A percentile compares a stretch with the other conserved stretches of the same genome.
These are phyloP conservation scores for Cicer bijugum DNA, from an alignment of 306 rosid species.

Conservation along the genomic window DNA sequence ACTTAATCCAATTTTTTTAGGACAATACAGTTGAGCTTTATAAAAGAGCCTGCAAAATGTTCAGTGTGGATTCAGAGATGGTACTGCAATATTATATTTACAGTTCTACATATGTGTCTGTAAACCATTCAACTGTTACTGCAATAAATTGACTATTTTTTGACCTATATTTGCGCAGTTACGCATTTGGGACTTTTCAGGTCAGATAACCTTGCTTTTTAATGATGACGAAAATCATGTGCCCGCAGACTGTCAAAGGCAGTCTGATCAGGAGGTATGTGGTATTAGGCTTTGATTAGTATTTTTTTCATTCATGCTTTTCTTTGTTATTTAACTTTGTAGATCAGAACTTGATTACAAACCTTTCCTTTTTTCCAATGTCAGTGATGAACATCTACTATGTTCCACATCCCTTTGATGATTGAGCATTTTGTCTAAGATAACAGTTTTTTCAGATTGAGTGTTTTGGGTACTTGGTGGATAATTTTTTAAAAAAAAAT, in stretches of 20 bases:
- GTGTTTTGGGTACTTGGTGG: constrained; percentile 32
- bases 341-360: constrained; percentile 15
- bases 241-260: constrained; percentile 64
- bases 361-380: constrained; percentile 20
- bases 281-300: constrained; percentile 6
- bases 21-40: constrained; percentile 80
- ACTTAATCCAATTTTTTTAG: constrained; percentile 53
- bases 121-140: constrained; percentile 32
- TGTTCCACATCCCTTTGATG: constrained; percentile 26
- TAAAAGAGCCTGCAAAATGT: constrained; percentile 91
- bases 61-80: constrained; percentile 84
- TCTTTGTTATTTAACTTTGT: constrained; percentile 13
- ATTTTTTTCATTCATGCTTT: constrained; percentile 25
- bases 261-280: constrained; percentile 81
- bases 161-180: constrained; percentile 62
- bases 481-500: neutral
- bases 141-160: constrained; percentile 42
- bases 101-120: constrained; percentile 2
- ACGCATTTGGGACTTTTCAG: constrained; percentile 93
- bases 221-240: constrained; percentile 54
- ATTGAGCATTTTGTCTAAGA: constrained; percentile 34
- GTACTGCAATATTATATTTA: constrained; percentile 54
- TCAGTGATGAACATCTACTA: constrained; percentile 27
- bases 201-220: constrained; percentile 65
- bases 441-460: constrained; percentile 25